A percentile compares a stretch with the other conserved stretches of the same genome.
These are phyloP conservation scores for Jacaranda copaia DNA, from an alignment of 257 asterid species.

Conservation along the genomic window DNA sequence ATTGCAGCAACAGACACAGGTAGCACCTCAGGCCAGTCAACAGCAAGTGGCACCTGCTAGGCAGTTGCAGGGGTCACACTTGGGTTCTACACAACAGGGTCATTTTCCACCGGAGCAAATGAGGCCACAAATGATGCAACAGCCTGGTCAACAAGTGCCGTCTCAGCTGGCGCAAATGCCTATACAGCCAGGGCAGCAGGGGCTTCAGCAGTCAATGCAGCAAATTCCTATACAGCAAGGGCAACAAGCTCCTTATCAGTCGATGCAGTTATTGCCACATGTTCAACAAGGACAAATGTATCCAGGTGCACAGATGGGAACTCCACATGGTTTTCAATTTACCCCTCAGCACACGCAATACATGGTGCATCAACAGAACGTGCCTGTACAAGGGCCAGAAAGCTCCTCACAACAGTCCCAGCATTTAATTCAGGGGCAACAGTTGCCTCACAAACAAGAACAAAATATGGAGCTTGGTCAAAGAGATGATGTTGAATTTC, in stretches of 20 bases:
- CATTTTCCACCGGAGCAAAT: constrained; percentile 54
- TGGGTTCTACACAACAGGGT: constrained; percentile 56
- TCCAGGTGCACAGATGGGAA: constrained; percentile 59
- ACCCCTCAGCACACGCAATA: constrained; percentile 65
- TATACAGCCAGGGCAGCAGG: constrained; percentile 58
- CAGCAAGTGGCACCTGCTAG: constrained; percentile 46
- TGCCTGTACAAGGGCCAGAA: constrained; percentile 64
- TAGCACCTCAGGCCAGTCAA: constrained; percentile 46
- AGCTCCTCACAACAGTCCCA: constrained; percentile 64
- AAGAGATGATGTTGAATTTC: constrained; percentile 60
- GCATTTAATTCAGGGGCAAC: constrained; percentile 63
- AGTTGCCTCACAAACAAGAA: constrained; percentile 69
- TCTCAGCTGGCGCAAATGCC: constrained; percentile 53
- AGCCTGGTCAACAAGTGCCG: constrained; percentile 58
- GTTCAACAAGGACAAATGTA: constrained; percentile 58
- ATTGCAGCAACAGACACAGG: constrained; percentile 54
- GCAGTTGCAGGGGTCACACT: constrained; percentile 62
- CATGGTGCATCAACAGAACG: constrained; percentile 62
- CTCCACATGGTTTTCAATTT: constrained; percentile 64
- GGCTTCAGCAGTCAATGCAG: constrained; percentile 54
- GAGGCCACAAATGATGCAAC: constrained; percentile 66
- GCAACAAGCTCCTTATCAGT: constrained; percentile 55
- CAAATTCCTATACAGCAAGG: constrained; percentile 54
- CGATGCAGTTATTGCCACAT: constrained; percentile 51
- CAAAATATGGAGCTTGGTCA: constrained; percentile 58